Evolutionary conservation across 805 yeast genomes (phyloP), one percentile per base, ranked within the genome.

Genomic region (Yamadazyma tumulicola): DNA sequence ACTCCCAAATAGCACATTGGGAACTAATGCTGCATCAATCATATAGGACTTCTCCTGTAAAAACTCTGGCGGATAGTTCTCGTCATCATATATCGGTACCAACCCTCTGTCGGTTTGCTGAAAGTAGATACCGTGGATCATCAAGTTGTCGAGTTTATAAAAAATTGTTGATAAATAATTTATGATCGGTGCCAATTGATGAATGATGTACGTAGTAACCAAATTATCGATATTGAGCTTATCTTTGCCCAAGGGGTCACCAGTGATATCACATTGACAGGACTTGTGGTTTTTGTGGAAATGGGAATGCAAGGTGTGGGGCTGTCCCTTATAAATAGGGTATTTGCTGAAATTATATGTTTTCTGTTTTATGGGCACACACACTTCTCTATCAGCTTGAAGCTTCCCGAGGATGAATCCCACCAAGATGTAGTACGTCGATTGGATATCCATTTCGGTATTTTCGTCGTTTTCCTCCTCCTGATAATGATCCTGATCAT

Each of bases 111-210:
- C 35, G 24, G 32, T 34, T 5, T 30, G 27, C 31, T 59, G 55
- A 46, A 53, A 61, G 38, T 54, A 56, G 18, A 61, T 52, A 3
- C 69, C 67, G 40, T 62, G 65, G 26, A 62, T 45, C 60, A 57
- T 53, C 28, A 61, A 45, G 26, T 34, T 49, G n/a, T 58, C 60
- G 33, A 61, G 41, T 6, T 49, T 38, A 14, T 26, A 31, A 30
- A 60, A 55, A 7, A 57, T 45, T 28, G 27, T 35, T 6, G 46
- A 36, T 19, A 62, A 38, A 38, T 55, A 61, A 19, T 40, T 24
- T 8, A 55, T 51, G 2, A 62, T 54, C 5, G 67, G 67, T 11
- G 37, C 38, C n/a, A 57, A 39, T 41, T 61, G 67, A 43, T 62
- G 69, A 9, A 61, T 41, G 5, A 61, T 40, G 38, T 62, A 61